Evolutionary conservation across 1,284 basidiomycete genomes (phyloP).

Genomic region (Tremellales sp.): DNA sequence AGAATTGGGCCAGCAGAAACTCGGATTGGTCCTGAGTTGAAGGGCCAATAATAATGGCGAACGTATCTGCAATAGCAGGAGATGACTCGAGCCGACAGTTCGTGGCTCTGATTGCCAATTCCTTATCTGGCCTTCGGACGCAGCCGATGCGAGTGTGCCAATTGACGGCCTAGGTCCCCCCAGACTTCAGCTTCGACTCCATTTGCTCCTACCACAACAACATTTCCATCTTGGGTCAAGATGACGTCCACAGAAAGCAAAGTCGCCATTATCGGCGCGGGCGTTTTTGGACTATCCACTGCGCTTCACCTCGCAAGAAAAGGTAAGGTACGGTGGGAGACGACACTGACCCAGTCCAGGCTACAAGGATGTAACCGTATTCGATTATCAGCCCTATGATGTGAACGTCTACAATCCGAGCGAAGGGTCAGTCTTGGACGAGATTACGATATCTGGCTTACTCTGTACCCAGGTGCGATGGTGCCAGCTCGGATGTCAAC

Average conservation of each 20-base stretch:
- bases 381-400: slow-evolving; percentile 19
- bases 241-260: slow-evolving; percentile 13
- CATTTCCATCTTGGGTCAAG: too few species aligned
- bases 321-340: slow-evolving; percentile 1
- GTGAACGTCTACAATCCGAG: slow-evolving; percentile 15
- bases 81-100: too few species aligned
- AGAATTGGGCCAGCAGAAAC: too few species aligned
- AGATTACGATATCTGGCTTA: not conserved
- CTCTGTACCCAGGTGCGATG: slow-evolving; percentile 10
- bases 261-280: slow-evolving; percentile 18
- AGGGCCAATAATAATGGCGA: too few species aligned
- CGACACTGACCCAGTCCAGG: slow-evolving; percentile 2
- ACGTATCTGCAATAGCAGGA: too few species aligned
- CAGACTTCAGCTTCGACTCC: too few species aligned
- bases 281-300: slow-evolving; percentile 15
- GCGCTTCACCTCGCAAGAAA: slow-evolving; percentile 7
- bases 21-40: too few species aligned
- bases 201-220: too few species aligned
- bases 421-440: slow-evolving; percentile 5
- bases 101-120: too few species aligned
- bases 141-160: too few species aligned
- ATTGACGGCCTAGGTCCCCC: too few species aligned
- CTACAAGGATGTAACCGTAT: slow-evolving; percentile 22
- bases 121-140: too few species aligned
- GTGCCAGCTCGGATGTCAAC: slow-evolving; percentile 19